A percentile compares a stretch with the other conserved stretches of the same genome.
These are phyloP conservation scores for Chlorella sp. DNA, from an alignment of 139 green algal genomes.

Conservation along the genomic window DNA sequence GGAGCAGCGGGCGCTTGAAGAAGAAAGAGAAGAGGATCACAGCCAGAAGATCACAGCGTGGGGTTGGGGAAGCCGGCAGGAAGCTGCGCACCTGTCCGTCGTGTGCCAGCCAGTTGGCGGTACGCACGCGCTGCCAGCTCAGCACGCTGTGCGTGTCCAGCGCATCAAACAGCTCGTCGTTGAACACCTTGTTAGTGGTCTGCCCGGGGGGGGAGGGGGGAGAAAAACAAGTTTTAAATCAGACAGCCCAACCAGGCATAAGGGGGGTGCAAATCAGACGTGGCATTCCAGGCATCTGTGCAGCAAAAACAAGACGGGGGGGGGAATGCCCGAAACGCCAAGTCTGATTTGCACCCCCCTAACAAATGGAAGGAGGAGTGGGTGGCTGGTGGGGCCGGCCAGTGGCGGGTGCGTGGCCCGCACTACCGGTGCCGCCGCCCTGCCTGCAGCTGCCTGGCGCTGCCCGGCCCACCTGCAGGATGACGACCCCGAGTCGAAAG, in stretches of 20 bases:
- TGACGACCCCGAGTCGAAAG: slow-evolving; percentile 22
- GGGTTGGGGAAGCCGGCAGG: background rate
- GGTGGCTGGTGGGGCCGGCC: background rate
- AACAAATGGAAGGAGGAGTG: no score
- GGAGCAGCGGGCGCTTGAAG: background rate
- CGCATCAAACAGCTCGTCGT: slow-evolving; percentile 59
- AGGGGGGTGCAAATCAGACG: no score
- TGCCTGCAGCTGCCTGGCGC: background rate
- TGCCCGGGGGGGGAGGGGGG: no score
- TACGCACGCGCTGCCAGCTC: slow-evolving; percentile 73
- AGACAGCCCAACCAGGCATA: no score
- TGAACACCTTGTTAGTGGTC: slow-evolving; percentile 71
- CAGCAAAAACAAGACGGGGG: no score
- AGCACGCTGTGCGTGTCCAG: slow-evolving; percentile 54
- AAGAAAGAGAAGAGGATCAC: no score
- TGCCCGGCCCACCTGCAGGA: no score
- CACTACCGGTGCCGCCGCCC: background rate
- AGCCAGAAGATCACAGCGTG: no score
- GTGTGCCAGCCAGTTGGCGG: slow-evolving; percentile 67
- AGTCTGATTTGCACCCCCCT: no score
- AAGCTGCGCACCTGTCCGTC: slow-evolving; percentile 37
- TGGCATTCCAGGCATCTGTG: no score
- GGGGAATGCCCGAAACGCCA: no score
- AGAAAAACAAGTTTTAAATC: no score
- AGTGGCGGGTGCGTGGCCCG: background rate